Percentiles rank a stretch among this genome's conserved stretches.
phyloP scores from a whole-genome alignment of 1,139 yeast genomes.

The Taphrina flavorubra region DNA sequence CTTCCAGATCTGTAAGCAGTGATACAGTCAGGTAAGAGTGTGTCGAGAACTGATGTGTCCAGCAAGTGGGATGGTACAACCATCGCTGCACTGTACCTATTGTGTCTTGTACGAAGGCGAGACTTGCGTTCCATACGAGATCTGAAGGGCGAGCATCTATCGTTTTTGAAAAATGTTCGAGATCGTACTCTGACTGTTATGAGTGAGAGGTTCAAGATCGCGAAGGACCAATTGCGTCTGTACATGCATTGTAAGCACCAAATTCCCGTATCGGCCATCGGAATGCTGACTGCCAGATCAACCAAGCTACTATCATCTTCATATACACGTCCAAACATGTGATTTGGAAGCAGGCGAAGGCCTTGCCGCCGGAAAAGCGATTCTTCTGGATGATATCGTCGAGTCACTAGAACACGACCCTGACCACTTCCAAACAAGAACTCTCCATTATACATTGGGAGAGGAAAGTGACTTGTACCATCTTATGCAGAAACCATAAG shows the following conservation, averaged over 20 bases:
- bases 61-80: slow-evolving; percentile 92
- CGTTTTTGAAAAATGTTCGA: slow-evolving; percentile 62
- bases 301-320: slow-evolving; percentile 95
- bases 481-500: not conserved
- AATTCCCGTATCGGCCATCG: not conserved
- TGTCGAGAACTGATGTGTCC: slow-evolving; percentile 57
- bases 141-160: slow-evolving; percentile 63
- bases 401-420: slow-evolving; percentile 67
- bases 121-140: slow-evolving; percentile 83
- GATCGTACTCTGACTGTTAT: slow-evolving; percentile 78
- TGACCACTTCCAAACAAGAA: slow-evolving; percentile 58
- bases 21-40: not conserved
- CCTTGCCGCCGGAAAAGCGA: slow-evolving; percentile 77
- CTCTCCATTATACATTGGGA: slow-evolving; percentile 66
- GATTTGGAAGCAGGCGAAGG: slow-evolving; percentile 78
- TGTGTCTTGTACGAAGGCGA: slow-evolving; percentile 73
- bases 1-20: slow-evolving; percentile 54
- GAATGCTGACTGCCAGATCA: slow-evolving; percentile 57
- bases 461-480: slow-evolving; percentile 81
- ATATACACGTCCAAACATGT: slow-evolving; percentile 84
- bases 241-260: slow-evolving; percentile 43
- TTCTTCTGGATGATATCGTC: slow-evolving; percentile 78
- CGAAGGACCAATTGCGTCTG: slow-evolving; percentile 39
- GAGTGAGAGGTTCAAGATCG: slow-evolving; percentile 38
- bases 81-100: slow-evolving; percentile 72